phyloP scores from a whole-genome alignment of 768 basidiomycete genomes.

The Lyophyllum semitale region DNA sequence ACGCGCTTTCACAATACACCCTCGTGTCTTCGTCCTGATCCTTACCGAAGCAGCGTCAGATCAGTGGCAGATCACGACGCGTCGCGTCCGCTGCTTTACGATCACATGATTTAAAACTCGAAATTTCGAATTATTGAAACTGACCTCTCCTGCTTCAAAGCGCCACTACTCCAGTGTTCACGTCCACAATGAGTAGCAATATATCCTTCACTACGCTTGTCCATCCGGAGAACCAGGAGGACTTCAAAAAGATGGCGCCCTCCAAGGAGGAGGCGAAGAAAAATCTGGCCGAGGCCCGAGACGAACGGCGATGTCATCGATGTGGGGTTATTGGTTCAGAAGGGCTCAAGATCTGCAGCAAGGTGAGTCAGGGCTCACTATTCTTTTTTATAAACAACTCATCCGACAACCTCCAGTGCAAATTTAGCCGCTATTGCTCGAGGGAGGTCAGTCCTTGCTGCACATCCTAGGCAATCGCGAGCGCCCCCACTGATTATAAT shows the following conservation, averaged over 20 bases:
- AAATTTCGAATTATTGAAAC: background rate
- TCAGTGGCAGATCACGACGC: too few species aligned
- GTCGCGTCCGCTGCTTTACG: too few species aligned
- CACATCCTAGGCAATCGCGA: background rate
- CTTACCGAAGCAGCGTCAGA: too few species aligned
- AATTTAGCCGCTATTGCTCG: constrained; percentile 11
- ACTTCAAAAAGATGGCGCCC: constrained; percentile 10
- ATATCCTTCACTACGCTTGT: constrained; percentile 3
- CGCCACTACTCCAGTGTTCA: background rate
- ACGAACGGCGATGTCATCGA: constrained; percentile 3
- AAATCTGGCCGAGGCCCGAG: constrained; percentile 1
- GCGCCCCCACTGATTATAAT: background rate
- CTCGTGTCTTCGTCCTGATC: too few species aligned
- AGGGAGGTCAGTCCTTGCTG: constrained; percentile 2
- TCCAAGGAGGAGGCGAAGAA: constrained; percentile 4
- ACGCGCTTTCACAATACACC: too few species aligned
- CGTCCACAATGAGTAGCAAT: background rate
- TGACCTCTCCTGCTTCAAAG: too few species aligned
- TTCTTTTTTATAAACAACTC: background rate
- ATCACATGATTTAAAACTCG: background rate
- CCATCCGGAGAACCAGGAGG: constrained; percentile 8
- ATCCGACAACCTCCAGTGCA: constrained; percentile 3
- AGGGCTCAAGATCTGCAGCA: constrained; percentile 6
- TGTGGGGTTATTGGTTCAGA: constrained; percentile 2
- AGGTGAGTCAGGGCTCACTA: background rate